Percentiles rank a stretch among this genome's conserved stretches.
phyloP scores from a whole-genome alignment of 768 basidiomycete species.

The Mrakia gelida region DNA sequence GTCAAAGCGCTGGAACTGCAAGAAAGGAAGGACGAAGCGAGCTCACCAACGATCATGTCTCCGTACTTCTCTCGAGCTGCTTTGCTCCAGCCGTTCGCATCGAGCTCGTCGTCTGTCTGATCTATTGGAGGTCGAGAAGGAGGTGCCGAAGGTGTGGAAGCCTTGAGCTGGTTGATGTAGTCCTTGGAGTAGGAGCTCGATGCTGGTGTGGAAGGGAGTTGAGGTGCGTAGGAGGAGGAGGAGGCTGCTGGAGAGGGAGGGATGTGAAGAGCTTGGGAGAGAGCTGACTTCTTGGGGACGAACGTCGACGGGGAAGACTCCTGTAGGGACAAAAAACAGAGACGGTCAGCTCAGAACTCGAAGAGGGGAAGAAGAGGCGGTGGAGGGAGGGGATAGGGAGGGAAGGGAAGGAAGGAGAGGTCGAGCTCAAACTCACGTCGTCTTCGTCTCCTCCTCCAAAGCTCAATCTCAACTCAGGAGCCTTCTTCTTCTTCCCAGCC shows the following conservation, averaged over 20 bases:
- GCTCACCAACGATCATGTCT: conserved; percentile 32
- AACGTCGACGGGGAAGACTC: conserved; percentile 24
- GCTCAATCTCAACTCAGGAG: conserved; percentile 24
- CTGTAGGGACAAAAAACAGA: background rate
- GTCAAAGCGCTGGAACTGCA: background rate
- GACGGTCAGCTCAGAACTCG: background rate
- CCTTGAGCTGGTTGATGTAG: conserved; percentile 72
- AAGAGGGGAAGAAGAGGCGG: background rate
- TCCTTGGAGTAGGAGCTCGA: conserved; percentile 57
- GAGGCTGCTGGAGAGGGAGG: conserved; percentile 17
- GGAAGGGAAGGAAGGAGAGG: background rate
- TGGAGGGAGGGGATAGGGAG: background rate
- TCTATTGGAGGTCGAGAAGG: conserved; percentile 24
- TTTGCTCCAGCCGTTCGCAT: conserved; percentile 33
- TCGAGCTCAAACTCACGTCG: conserved; percentile 10
- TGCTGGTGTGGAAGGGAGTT: background rate
- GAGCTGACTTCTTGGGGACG: conserved; percentile 32
- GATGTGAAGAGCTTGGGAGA: conserved; percentile 25
- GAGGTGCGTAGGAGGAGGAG: conserved; percentile 10
- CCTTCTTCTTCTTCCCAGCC: conserved; percentile 23
- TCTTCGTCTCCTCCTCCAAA: conserved; percentile 32
- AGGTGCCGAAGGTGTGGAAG: conserved; percentile 53
- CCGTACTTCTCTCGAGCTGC: conserved; percentile 43
- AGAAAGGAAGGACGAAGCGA: background rate
- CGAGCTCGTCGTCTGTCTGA: conserved; percentile 34